Evolutionary conservation across 306 rosid species (phyloP).

Genomic region (Elaeagnus macrophylla): DNA sequence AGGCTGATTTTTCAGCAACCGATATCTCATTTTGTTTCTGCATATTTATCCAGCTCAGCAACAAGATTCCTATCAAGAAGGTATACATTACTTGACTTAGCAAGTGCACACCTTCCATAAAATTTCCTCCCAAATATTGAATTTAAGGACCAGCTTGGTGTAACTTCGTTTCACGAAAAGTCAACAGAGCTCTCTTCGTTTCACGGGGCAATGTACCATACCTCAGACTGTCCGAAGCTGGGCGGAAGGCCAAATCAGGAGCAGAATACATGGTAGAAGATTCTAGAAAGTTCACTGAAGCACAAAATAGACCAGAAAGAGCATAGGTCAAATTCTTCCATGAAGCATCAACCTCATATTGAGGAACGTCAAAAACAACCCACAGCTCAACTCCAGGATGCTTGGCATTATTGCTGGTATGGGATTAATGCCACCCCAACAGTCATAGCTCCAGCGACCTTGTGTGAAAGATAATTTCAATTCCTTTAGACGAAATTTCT

Average conservation of each 20-base stretch:
- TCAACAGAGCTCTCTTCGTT: constrained; percentile 39
- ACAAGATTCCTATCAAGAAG: constrained; percentile 60
- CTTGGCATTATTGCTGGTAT: constrained; percentile 73
- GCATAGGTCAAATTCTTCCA: constrained; percentile 95
- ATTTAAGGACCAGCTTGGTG: constrained; percentile 84
- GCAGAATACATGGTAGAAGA: constrained; percentile 70
- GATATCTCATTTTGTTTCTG: constrained; percentile 29
- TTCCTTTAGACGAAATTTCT: constrained; percentile 60
- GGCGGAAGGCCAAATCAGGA: constrained; percentile 60
- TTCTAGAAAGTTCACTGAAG: constrained; percentile 94
- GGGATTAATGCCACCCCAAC: constrained; percentile 92
- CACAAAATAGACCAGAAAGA: constrained; percentile 86
- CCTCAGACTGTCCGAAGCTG: constrained; percentile 55
- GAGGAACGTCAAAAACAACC: constrained; percentile 83
- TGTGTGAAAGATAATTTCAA: constrained; percentile 94
- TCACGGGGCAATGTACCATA: constrained; percentile 92
- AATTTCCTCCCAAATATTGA: constrained; percentile 75
- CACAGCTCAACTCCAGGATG: constrained; percentile 96
- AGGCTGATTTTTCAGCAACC: constrained; percentile 21
- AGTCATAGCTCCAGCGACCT: constrained; percentile 93
- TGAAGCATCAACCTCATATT: constrained; percentile 51
- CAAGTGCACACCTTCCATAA: constrained; percentile 65
- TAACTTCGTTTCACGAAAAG: constrained; percentile 27
- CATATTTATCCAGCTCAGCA: constrained; percentile 42
- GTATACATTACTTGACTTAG: constrained; percentile 69